Evolutionary conservation across 306 rosid species (phyloP).

Genomic region (Amphicarpaea edgeworthii): DNA sequence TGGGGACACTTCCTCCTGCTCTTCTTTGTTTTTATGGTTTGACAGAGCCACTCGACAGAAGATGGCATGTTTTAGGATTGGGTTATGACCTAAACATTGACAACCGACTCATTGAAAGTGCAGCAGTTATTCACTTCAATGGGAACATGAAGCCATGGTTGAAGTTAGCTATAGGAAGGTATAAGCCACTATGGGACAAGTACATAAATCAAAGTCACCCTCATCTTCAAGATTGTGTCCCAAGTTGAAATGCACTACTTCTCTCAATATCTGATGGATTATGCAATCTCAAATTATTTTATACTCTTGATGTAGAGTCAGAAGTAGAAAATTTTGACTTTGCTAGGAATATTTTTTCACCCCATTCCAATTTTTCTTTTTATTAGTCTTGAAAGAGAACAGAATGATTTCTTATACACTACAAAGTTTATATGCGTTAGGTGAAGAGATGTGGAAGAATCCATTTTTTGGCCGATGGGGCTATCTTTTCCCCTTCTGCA

Average conservation of each 20-base stretch:
- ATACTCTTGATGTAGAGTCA: constrained; percentile 60
- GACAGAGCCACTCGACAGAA: constrained; percentile 98
- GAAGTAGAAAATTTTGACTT: constrained; percentile 84
- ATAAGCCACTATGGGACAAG: constrained; percentile 87
- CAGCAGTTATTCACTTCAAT: constrained; percentile 88
- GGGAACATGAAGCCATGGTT: constrained; percentile 99
- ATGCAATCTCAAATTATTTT: constrained; percentile 53
- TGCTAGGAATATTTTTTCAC: constrained; percentile 51
- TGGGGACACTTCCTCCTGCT: constrained; percentile 95
- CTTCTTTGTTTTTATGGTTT: constrained; percentile 90
- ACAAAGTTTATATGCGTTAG: constrained; percentile 66
- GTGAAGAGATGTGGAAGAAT: constrained; percentile 60
- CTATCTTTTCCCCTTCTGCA: constrained; percentile 58
- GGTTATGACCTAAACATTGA: constrained; percentile 92
- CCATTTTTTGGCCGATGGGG: constrained; percentile 74
- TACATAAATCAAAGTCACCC: constrained; percentile 88
- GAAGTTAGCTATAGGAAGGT: constrained; percentile 86
- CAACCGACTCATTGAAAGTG: constrained; percentile 91
- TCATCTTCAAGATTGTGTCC: constrained; percentile 76
- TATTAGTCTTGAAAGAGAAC: constrained; percentile 60
- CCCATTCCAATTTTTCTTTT: constrained; percentile 39
- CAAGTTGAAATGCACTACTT: constrained; percentile 77
- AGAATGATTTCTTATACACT: constrained; percentile 64
- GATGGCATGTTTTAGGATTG: constrained; percentile 99
- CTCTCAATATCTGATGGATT: constrained; percentile 60